phyloP scores from a whole-genome alignment of 805 yeast species.

The Hermanozyma aechmeae region DNA sequence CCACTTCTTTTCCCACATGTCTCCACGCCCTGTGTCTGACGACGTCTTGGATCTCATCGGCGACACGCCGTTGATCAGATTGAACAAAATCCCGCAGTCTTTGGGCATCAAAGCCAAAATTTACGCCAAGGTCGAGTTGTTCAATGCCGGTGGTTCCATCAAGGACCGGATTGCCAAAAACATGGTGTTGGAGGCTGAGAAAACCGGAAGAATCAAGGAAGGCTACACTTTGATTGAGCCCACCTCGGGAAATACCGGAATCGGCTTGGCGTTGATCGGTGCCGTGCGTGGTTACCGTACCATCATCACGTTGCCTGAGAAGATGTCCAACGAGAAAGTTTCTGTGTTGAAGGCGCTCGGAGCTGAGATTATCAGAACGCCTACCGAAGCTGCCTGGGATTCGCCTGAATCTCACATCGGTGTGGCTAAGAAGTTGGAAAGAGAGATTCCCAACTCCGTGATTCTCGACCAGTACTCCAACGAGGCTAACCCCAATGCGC shows the following conservation, averaged over 20 bases:
- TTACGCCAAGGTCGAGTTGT: constrained; percentile 69
- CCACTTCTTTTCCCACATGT: background rate
- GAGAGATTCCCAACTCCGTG: constrained; percentile 77
- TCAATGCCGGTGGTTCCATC: constrained; percentile 87
- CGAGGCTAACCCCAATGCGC: constrained; percentile 74
- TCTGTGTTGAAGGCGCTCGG: constrained; percentile 83
- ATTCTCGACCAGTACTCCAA: constrained; percentile 79
- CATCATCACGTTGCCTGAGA: constrained; percentile 82
- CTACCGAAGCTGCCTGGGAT: constrained; percentile 89
- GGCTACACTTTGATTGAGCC: constrained; percentile 82
- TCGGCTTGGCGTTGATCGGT: constrained; percentile 79
- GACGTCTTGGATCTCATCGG: constrained; percentile 72
- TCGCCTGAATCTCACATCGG: constrained; percentile 88
- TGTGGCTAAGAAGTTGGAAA: constrained; percentile 70
- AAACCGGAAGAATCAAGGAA: constrained; percentile 69
- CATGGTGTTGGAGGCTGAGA: constrained; percentile 83
- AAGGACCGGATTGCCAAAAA: constrained; percentile 82
- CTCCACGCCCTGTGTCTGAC: constrained; percentile 12
- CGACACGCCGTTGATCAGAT: constrained; percentile 70
- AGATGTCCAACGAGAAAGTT: constrained; percentile 87
- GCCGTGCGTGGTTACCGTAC: constrained; percentile 84
- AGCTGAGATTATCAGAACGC: constrained; percentile 85
- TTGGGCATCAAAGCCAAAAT: constrained; percentile 64
- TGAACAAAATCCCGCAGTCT: constrained; percentile 70
- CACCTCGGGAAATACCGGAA: constrained; percentile 88